These are phyloP conservation scores for Adansonia madagascariensis DNA, from an alignment of 441 rosid species.

Conservation along the genomic window DNA sequence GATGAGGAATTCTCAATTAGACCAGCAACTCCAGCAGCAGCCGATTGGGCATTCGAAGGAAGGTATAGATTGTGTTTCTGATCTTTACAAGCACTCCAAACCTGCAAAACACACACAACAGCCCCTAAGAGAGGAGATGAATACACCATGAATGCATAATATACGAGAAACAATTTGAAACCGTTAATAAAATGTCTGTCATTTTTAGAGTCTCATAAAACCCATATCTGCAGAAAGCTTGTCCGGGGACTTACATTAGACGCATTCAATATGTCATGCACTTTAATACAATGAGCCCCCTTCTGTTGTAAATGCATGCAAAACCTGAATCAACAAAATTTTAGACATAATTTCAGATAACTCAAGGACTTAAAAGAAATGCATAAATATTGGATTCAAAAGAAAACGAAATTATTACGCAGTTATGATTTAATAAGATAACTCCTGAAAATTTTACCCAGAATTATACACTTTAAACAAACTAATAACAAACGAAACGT, in stretches of 20 bases:
- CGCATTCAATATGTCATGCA: constrained; percentile 77
- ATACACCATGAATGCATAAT: not conserved
- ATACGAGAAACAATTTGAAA: not conserved
- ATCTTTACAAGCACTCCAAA: constrained; percentile 95
- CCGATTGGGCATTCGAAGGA: constrained; percentile 92
- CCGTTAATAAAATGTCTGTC: not conserved
- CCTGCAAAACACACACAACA: constrained; percentile 44
- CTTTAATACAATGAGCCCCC: constrained; percentile 93
- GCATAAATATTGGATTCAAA: not conserved
- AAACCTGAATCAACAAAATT: constrained; percentile 54
- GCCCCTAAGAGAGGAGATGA: not conserved
- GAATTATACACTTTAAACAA: not conserved
- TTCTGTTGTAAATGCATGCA: constrained; percentile 96
- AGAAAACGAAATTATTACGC: not conserved
- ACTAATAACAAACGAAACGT: not conserved
- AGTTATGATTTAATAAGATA: not conserved
- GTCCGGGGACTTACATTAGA: constrained; percentile 73
- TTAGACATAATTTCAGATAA: not conserved
- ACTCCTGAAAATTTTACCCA: not conserved
- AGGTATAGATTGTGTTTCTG: constrained; percentile 98
- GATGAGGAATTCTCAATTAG: constrained; percentile 85
- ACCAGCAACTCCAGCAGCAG: constrained; percentile 97
- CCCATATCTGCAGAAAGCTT: not conserved
- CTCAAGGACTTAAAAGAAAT: not conserved
- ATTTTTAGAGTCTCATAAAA: constrained; percentile 9